phyloP scores from a whole-genome alignment of 2,329 filamentous ascomycete genomes.

The Iodosphaeria phyllophila region DNA sequence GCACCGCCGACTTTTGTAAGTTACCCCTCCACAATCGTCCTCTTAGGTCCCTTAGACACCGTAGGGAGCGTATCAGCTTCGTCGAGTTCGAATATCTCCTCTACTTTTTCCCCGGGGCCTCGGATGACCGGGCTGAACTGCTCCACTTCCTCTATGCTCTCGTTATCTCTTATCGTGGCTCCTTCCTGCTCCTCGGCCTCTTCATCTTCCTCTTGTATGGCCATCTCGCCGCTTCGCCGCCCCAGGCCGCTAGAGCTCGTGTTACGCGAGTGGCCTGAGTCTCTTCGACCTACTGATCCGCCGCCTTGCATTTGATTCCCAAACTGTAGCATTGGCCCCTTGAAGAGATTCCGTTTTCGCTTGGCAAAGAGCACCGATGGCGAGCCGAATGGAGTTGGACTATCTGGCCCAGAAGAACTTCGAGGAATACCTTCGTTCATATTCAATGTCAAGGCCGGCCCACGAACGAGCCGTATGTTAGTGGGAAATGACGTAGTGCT shows the following conservation, averaged over 20 bases:
- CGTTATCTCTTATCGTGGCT: constrained; percentile 7
- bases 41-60: no score
- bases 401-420: constrained; percentile 15
- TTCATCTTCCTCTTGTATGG: constrained; percentile 50
- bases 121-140: constrained; percentile 14
- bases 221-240: constrained; percentile 53
- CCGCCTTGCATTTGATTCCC: constrained; percentile 17
- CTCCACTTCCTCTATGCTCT: constrained; percentile 15
- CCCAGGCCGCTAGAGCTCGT: constrained; percentile 45
- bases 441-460: constrained; percentile 27
- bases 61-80: no score
- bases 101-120: constrained; percentile 12
- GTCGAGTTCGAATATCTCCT: constrained; percentile 14
- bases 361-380: constrained; percentile 55
- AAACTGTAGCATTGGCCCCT: constrained; percentile 52
- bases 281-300: constrained; percentile 12
- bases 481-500: constrained; percentile 58
- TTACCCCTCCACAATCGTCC: no score
- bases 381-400: constrained; percentile 38
- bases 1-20: no score
- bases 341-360: constrained; percentile 64
- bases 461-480: constrained; percentile 68
- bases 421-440: constrained; percentile 43
- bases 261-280: constrained; percentile 27
- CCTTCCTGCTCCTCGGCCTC: constrained; percentile 17